Base-by-base conservation (phyloP, 768 basidiomycete genomes). In the Russula sp. region DNA sequence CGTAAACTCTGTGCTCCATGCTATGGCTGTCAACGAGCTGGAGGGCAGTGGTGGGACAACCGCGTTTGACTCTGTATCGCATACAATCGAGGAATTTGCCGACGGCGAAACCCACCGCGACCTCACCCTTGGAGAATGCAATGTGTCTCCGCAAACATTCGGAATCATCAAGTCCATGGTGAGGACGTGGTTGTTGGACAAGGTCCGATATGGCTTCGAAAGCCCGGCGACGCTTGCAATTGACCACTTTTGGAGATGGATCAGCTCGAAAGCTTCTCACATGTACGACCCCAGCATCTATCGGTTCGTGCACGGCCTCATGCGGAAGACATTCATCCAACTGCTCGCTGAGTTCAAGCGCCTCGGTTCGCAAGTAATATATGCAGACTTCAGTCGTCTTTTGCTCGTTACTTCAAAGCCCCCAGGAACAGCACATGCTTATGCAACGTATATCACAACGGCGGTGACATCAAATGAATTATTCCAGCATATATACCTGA, bases 181-280 rank as follows among this genome's bases (percentile, higher is more conserved):
- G 69, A 94, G 91, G 72, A 75, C 80, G 0, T 98, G 97, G 97
- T 83, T 94, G 49, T 79, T 94, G 31, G 93, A 98, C 72, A 88
- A 90, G 69, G 84, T 93, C 56, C 84, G 84, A 66, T 77, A 81
- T 64, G 81, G 86, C 66, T 83, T 82, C 37, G 80, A 82, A 14
- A 83, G 84, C 62, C 85, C 87, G 0, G 86, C 89, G 0, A 80
- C 82, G 2, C 70, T 90, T 3, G 84, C 86, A 3, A 82, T 97
- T 57, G 91, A 95, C 70, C 94, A 98, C 74, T 98, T 98, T 77
- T 98, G 95, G 94, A 81, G 97, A 48, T 99, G 97, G 97, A 82
- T 97, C 67, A 89, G 87, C 72, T 93, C 93, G 2, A 85, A 82
- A 49, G 80, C 86, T 6, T 90, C 94, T 18, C 82, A 87, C 62